Base-by-base conservation (phyloP, 352 stramenopile species). In the Thalassiosira livingstoniorum region DNA sequence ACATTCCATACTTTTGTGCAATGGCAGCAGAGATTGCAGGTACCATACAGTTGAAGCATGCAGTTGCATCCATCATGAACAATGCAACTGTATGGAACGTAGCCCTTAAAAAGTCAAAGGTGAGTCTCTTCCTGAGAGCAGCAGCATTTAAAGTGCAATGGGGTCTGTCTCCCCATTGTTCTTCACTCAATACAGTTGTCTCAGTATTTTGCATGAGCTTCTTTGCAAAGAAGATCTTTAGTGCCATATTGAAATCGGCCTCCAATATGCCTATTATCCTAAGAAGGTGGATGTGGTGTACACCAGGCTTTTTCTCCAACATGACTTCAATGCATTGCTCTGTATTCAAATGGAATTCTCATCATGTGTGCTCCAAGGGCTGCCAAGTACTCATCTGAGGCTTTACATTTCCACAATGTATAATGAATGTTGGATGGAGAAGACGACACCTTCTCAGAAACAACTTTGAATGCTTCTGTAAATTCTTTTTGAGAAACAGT, bases 241-340 rank as follows among this genome's bases (percentile, higher is more conserved):
- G 35, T 5, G 55, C 31, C 23, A 35, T 53, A 27, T 69, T 71
- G 60, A 75, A 80, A 53, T 83, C 80, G 1, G 67, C 73, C 62
- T 87, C 67, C 35, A 83, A 65, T 15, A 87, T 29, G 25, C 80
- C 65, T 27, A 87, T 87, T 4, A 87, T 66, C n/a, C 74, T 32
- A 4, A 87, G 61, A 15, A 64, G 42, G 65, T 83, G 80, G 15
- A 87, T 75, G 2, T 78, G 63, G 0, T 27, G 29, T 3, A 68
- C 47, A 0, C 67, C 67, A 4, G 37, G 35, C 4, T 80, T 60
- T 43, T 85, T 80, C n/a, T 75, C 71, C 11, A 82, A 42, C 55
- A 85, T 85, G 3, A 75, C 39, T 18, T 47, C 39, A 47, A 47
- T 7, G 39, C 39, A 47, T 47, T 47, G 39, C 15, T 47, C 39